A percentile compares a stretch with the other conserved stretches of the same genome.
Conservation (phyloP, 257 asterid genomes). For the Nicotiana noctiflora region DNA sequence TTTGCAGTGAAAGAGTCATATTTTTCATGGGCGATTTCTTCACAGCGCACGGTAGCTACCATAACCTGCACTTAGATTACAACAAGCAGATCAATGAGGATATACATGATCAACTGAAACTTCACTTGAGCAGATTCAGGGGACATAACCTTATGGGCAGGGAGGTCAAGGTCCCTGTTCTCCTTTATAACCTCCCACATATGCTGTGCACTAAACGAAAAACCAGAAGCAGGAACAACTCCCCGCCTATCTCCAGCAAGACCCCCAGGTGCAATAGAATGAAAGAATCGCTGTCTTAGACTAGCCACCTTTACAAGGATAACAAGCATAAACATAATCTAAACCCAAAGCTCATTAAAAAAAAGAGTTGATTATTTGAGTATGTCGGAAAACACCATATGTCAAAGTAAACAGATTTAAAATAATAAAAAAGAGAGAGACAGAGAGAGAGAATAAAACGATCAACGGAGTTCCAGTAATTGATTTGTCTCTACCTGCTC, state of each 20-base stretch:
- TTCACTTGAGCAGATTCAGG: slow-evolving; percentile 11
- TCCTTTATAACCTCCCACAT: slow-evolving; percentile 89
- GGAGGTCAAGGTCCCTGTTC: slow-evolving; percentile 88
- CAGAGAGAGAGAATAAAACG: neutral
- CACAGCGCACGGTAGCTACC: slow-evolving; percentile 84
- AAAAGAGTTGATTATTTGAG: neutral
- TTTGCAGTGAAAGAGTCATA: slow-evolving; percentile 39
- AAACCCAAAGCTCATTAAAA: neutral
- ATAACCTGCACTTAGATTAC: slow-evolving; percentile 36
- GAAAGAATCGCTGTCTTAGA: too few relatives aligned
- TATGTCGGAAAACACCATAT: neutral
- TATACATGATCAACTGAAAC: slow-evolving; percentile 9
- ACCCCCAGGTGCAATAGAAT: too few relatives aligned
- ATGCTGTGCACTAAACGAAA: too few relatives aligned
- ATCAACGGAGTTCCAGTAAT: slow-evolving; percentile 9
- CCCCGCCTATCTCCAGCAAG: too few relatives aligned
- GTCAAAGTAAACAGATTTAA: neutral
- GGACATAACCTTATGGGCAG: slow-evolving; percentile 73
- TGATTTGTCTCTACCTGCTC: slow-evolving; percentile 55
- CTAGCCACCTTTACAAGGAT: too few relatives aligned
- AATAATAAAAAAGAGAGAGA: neutral
- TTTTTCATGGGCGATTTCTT: slow-evolving; percentile 59
- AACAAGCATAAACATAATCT: too few relatives aligned
- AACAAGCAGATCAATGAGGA: slow-evolving; percentile 14
- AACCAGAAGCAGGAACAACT: too few relatives aligned